Percentiles rank a stretch among this genome's conserved stretches.
phyloP scores from a whole-genome alignment of 1,284 basidiomycete genomes.

The Cryptococcus sp. region DNA sequence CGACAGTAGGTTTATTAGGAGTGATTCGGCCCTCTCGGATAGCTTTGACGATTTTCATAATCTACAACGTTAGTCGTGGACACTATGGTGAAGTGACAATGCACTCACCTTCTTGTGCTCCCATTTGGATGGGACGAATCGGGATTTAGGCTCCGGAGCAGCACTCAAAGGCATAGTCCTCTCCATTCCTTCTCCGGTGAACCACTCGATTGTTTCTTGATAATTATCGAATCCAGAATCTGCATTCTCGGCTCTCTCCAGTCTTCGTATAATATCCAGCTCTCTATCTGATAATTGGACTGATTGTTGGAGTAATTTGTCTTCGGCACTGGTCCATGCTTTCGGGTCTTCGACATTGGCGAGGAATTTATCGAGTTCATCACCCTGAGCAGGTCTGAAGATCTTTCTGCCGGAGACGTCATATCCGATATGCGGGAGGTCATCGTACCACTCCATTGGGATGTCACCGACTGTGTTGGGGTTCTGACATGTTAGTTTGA shows the following conservation, averaged over 20 bases:
- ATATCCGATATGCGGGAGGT: conserved; percentile 98
- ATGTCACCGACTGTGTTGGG: conserved; percentile 93
- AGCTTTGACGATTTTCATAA: conserved; percentile 99
- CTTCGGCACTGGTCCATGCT: conserved; percentile 90
- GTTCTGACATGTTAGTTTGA: conserved; percentile 52
- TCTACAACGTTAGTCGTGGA: conserved; percentile 50
- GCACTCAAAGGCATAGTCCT: conserved; percentile 87
- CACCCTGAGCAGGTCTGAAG: conserved; percentile 87
- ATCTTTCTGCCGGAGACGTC: conserved; percentile 92
- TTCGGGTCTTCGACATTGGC: conserved; percentile 87
- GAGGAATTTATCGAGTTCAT: conserved; percentile 97
- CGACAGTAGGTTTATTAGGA: conserved; percentile 75
- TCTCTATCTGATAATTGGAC: conserved; percentile 86
- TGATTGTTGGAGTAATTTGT: conserved; percentile 80
- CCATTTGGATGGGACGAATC: conserved; percentile 99
- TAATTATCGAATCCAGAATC: conserved; percentile 87
- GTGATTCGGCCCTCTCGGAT: conserved; percentile 93
- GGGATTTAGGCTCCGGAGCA: conserved; percentile 90
- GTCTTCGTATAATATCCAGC: conserved; percentile 86
- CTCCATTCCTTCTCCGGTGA: conserved; percentile 91
- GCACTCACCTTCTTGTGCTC: conserved; percentile 88
- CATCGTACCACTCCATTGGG: conserved; percentile 99
- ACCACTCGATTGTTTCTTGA: conserved; percentile 92
- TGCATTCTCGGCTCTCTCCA: conserved; percentile 87
- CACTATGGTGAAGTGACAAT: neutral